Conservation (phyloP, 164 flowering plant genomes). For the Cinnamomum micranthum region DNA sequence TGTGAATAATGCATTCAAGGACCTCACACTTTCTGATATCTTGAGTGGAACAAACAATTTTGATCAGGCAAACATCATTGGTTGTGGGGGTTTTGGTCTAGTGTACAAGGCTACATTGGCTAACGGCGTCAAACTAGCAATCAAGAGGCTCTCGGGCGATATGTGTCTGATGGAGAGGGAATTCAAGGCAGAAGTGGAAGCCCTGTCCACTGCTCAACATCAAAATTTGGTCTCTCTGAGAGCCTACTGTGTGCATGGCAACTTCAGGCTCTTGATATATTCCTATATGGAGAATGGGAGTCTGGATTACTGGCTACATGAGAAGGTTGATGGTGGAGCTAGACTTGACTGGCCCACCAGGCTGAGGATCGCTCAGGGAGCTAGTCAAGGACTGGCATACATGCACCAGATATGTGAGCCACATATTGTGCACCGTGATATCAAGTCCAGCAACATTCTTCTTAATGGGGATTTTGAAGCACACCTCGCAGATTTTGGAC, state of each 20-base stretch:
- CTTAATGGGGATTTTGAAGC: constrained; percentile 44
- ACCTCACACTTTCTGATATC: constrained; percentile 11
- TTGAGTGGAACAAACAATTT: constrained; percentile 10
- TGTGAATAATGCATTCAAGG: constrained; percentile 3
- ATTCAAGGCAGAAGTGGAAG: constrained; percentile 18
- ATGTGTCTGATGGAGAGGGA: constrained; percentile 15
- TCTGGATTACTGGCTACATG: constrained; percentile 15
- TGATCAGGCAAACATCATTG: constrained; percentile 17
- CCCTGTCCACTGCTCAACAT: constrained; percentile 12
- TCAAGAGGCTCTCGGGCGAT: constrained; percentile 11
- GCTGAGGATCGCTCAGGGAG: constrained; percentile 45
- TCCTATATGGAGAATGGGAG: constrained; percentile 18
- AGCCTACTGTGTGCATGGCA: constrained; percentile 12
- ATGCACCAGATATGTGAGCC: constrained; percentile 73
- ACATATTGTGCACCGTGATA: constrained; percentile 76
- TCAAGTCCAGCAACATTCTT: constrained; percentile 40
- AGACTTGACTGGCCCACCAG: constrained; percentile 27
- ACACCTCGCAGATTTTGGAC: constrained; percentile 33
- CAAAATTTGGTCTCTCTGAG: constrained; percentile 12
- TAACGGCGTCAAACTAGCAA: constrained; percentile 9
- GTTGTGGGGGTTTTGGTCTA: constrained; percentile 16
- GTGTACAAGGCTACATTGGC: constrained; percentile 15
- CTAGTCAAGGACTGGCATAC: constrained; percentile 59
- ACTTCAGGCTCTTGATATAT: constrained; percentile 6
- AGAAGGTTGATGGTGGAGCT: constrained; percentile 7